A percentile compares a stretch with the other conserved stretches of the same genome.
Conservation (phyloP, 2,329 filamentous ascomycete species). For the Aspergillus puulaauensis region DNA sequence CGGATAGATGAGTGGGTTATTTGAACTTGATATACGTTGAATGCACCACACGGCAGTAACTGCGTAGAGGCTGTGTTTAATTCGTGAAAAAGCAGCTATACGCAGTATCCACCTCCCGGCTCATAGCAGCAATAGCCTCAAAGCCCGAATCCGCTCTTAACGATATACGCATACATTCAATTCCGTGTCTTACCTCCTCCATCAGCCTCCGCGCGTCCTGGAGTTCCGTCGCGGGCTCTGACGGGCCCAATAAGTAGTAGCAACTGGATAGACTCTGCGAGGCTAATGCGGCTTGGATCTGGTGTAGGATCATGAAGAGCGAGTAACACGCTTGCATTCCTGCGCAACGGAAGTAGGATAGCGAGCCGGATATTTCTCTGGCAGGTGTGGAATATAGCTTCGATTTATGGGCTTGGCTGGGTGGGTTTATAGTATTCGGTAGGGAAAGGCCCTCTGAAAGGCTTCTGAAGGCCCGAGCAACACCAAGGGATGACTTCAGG, state of each 20-base stretch:
- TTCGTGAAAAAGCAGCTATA: no score
- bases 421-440: background rate
- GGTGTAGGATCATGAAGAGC: background rate
- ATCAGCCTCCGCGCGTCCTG: constrained; percentile 3
- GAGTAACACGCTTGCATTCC: constrained; percentile 3
- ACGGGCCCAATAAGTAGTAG: background rate
- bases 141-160: background rate
- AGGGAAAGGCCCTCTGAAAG: background rate
- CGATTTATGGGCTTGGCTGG: no score
- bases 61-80: no score
- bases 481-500: background rate
- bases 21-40: no score
- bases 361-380: background rate
- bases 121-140: background rate
- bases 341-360: background rate
- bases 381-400: background rate
- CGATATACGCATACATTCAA: background rate
- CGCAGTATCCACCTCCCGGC: background rate
- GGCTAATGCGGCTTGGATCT: background rate
- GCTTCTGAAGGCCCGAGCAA: background rate
- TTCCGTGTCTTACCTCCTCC: constrained; percentile 4
- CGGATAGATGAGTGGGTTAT: no score
- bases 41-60: fast-evolving
- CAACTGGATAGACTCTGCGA: background rate
- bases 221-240: background rate